phyloP scores from a whole-genome alignment of 2,329 filamentous ascomycete species.

The Pestalotiopsis sp. region DNA sequence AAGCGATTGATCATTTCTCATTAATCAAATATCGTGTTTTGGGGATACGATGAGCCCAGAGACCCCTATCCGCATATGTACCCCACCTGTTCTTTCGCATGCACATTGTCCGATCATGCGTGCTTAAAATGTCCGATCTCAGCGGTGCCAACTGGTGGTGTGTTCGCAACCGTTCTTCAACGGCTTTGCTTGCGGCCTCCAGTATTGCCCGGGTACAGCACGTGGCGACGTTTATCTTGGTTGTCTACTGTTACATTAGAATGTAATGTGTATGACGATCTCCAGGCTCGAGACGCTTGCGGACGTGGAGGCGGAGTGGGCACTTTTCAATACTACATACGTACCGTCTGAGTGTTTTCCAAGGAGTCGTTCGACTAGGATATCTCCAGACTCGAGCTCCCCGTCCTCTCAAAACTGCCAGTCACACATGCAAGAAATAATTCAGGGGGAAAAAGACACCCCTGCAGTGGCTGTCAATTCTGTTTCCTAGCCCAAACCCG shows the following conservation, averaged over 20 bases:
- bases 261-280: neutral
- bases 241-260: neutral
- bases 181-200: neutral
- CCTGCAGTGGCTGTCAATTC: neutral
- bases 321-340: neutral
- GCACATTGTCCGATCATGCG: neutral
- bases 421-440: neutral
- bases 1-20: no score
- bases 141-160: neutral
- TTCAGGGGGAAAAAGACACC: neutral
- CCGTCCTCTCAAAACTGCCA: neutral
- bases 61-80: neutral
- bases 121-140: neutral
- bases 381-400: neutral
- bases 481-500: neutral
- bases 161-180: neutral
- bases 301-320: neutral
- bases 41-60: neutral
- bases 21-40: neutral
- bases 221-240: neutral
- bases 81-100: neutral
- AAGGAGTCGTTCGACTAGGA: neutral
- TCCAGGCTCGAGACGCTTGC: neutral
- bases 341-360: neutral
- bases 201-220: neutral